Conservation (phyloP, 2,329 filamentous ascomycete species). For the Cladosporium sphaerospermum region DNA sequence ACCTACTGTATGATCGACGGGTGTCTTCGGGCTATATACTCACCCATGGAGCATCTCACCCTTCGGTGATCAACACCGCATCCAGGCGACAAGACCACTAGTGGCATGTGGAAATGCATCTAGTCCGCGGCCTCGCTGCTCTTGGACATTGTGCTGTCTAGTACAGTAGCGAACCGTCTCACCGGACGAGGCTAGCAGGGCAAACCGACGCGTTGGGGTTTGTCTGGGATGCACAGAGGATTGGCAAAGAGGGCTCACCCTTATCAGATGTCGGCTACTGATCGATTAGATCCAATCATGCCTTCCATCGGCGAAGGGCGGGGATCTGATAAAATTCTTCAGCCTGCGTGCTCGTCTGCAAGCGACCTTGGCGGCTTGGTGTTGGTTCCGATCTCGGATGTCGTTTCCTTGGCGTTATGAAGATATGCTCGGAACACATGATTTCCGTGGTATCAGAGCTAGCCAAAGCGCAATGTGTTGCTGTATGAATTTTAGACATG, state of each 20-base stretch:
- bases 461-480: too few relatives aligned
- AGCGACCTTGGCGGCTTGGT: slow-evolving; percentile 4
- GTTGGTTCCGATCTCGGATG: too few relatives aligned
- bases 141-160: neutral
- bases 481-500: too few relatives aligned
- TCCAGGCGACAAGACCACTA: neutral
- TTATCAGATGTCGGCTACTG: slow-evolving; percentile 8
- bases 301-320: neutral
- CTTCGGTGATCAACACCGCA: slow-evolving; percentile 1
- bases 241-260: slow-evolving; percentile 6
- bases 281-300: slow-evolving; percentile 11
- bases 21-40: neutral
- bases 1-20: too few relatives aligned
- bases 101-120: neutral
- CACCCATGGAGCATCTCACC: neutral
- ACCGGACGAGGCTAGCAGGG: neutral
- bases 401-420: too few relatives aligned
- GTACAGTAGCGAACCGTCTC: neutral
- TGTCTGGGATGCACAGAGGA: slow-evolving; percentile 5
- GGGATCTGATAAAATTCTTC: slow-evolving; percentile 11
- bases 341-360: slow-evolving; percentile 2
- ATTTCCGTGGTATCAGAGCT: too few relatives aligned
- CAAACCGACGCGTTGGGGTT: neutral
- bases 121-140: neutral
- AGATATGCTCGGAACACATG: too few relatives aligned